phyloP scores from a whole-genome alignment of 75 land plant species.

The Pinus tabuliformis region DNA sequence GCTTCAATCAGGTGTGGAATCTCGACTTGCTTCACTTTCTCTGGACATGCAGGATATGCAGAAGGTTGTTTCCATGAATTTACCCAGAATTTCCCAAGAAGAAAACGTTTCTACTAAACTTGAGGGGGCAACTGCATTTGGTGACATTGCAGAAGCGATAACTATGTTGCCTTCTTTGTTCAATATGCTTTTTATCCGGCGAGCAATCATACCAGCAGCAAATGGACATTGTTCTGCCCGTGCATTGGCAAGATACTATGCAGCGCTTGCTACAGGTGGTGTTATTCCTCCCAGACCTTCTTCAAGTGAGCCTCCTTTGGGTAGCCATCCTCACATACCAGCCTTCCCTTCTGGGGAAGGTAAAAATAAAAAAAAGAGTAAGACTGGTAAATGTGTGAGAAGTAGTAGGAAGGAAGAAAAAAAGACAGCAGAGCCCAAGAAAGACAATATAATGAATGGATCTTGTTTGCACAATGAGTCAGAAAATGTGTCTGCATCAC shows the following conservation, averaged over 20 bases:
- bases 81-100: background rate
- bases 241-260: slow-evolving; percentile 94
- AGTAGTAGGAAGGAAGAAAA: slow-evolving; percentile 2
- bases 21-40: slow-evolving; percentile 85
- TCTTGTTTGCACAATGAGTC: background rate
- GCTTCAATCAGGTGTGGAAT: slow-evolving; percentile 70
- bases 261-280: slow-evolving; percentile 69
- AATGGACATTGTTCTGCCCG: slow-evolving; percentile 99
- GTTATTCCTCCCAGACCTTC: slow-evolving; percentile 55
- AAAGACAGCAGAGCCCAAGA: slow-evolving; percentile 11
- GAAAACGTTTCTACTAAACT: slow-evolving; percentile 9
- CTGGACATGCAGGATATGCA: slow-evolving; percentile 55
- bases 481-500: background rate
- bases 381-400: background rate
- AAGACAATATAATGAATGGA: background rate
- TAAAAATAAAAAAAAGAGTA: slow-evolving; percentile 23
- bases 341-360: slow-evolving; percentile 25
- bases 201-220: slow-evolving; percentile 93
- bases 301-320: slow-evolving; percentile 63
- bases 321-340: slow-evolving; percentile 83
- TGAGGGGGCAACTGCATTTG: slow-evolving; percentile 22
- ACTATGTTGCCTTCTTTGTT: slow-evolving; percentile 61
- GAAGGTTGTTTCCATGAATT: slow-evolving; percentile 12
- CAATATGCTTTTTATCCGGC: slow-evolving; percentile 71
- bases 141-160: slow-evolving; percentile 30